Evolutionary conservation across 2,329 filamentous ascomycete species (phyloP).

Genomic region (Colletotrichum sp.): DNA sequence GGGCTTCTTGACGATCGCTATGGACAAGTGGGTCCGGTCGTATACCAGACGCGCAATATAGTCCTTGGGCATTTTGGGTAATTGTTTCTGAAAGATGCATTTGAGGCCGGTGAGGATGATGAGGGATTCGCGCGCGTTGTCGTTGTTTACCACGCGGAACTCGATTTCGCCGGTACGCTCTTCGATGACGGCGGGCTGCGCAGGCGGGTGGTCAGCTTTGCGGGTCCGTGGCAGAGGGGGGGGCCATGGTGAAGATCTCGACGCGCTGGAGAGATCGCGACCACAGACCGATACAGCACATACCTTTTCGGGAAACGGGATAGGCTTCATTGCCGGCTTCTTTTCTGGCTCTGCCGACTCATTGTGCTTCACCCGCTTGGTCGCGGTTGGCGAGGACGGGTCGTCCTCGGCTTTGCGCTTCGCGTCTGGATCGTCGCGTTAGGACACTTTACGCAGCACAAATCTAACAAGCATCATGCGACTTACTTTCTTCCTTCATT

Average conservation of each 20-base stretch:
- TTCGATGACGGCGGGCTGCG: constrained; percentile 84
- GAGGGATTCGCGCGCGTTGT: constrained; percentile 83
- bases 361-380: constrained; percentile 68
- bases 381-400: constrained; percentile 62
- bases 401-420: constrained; percentile 80
- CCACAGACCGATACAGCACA: constrained; percentile 15
- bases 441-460: not conserved
- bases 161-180: constrained; percentile 95
- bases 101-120: constrained; percentile 96
- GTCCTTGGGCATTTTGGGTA: constrained; percentile 99
- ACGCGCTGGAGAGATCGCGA: not conserved
- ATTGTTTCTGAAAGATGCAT: constrained; percentile 97
- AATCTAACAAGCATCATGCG: not conserved
- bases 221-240: not conserved
- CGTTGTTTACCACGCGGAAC: constrained; percentile 98
- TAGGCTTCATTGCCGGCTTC: constrained; percentile 63
- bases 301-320: constrained; percentile 91
- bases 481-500: constrained; percentile 48
- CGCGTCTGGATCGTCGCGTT: constrained; percentile 28
- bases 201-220: constrained; percentile 20
- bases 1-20: constrained; percentile 96
- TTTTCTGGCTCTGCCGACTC: constrained; percentile 53
- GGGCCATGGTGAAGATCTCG: not conserved
- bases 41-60: constrained; percentile 98
- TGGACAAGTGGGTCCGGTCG: constrained; percentile 93